These are phyloP conservation scores for Reticulomyxa filosa DNA, from an alignment of 78 protist genomes.

Conservation along the genomic window DNA sequence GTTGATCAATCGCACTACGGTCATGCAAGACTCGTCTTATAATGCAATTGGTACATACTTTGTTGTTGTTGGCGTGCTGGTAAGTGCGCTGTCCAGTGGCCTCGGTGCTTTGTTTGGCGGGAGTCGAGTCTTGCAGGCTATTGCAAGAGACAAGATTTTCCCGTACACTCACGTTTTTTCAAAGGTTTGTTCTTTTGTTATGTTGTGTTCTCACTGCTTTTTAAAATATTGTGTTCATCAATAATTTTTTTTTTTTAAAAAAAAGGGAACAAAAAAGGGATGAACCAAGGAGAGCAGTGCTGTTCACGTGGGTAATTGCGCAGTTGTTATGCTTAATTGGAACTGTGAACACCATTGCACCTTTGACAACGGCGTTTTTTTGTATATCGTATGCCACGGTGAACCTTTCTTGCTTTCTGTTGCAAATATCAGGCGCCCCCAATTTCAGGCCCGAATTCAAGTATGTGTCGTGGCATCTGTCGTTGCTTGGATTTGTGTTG, in stretches of 20 bases:
- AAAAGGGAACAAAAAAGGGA: too few species aligned
- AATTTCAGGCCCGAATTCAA: conserved; percentile 37
- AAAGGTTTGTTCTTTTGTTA: too few species aligned
- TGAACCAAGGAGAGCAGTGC: conserved; percentile 26
- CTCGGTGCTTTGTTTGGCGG: conserved; percentile 19
- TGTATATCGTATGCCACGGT: conserved; percentile 31
- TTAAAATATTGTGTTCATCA: too few species aligned
- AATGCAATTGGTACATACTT: too few species aligned
- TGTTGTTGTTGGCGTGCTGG: conserved; percentile 2
- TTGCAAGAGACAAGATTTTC: conserved; percentile 2
- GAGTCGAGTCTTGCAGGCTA: conserved; percentile 7
- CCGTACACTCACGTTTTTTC: too few species aligned
- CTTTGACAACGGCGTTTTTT: conserved; percentile 36
- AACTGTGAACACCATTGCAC: conserved; percentile 36
- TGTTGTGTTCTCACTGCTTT: too few species aligned
- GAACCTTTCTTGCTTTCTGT: conserved; percentile 42
- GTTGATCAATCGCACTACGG: too few species aligned
- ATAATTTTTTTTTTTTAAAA: too few species aligned
- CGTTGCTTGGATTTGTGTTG: conserved; percentile 27
- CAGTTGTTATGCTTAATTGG: conserved; percentile 21
- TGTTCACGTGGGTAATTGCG: conserved; percentile 13
- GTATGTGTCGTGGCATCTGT: not conserved
- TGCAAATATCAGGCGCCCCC: conserved; percentile 16
- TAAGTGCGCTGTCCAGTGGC: conserved; percentile 5
- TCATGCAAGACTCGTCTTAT: too few species aligned